Percentiles rank a stretch among this genome's conserved stretches.
Conservation (phyloP, 148 eudicot genomes). For the Pharnaceum exiguum region DNA sequence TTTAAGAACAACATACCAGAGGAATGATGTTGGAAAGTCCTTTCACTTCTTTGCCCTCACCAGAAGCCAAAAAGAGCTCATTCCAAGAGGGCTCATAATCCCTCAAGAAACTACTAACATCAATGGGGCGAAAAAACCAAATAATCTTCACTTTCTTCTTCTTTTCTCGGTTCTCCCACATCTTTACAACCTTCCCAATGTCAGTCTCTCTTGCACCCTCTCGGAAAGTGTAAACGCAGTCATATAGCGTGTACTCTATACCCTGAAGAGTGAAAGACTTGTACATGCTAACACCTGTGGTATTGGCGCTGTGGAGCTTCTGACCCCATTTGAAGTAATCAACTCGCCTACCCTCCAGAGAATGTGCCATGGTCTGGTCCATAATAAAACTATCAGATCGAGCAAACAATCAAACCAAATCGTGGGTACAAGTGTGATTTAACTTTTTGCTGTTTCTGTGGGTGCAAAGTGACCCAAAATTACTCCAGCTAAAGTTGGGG, state of each 20-base stretch:
- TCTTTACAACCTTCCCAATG: slow-evolving; percentile 53
- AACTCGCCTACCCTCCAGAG: background rate
- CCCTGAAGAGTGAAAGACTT: slow-evolving; percentile 46
- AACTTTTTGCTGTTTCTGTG: no score
- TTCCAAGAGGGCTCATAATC: slow-evolving; percentile 37
- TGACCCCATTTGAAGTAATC: slow-evolving; percentile 18
- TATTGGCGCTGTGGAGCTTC: background rate
- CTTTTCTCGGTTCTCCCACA: slow-evolving; percentile 33
- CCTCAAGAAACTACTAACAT: slow-evolving; percentile 27
- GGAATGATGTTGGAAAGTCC: slow-evolving; percentile 41
- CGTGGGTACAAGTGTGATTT: no score
- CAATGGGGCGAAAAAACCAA: slow-evolving; percentile 63
- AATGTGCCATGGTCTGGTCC: background rate
- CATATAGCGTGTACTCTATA: slow-evolving; percentile 38
- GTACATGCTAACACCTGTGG: slow-evolving; percentile 11
- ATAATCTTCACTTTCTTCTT: slow-evolving; percentile 36
- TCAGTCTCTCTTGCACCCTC: slow-evolving; percentile 31
- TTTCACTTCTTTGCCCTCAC: slow-evolving; percentile 47
- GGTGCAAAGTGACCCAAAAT: no score
- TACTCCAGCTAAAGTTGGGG: no score
- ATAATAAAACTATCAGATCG: no score
- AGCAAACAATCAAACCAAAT: no score
- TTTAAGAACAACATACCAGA: slow-evolving; percentile 47
- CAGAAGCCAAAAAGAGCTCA: slow-evolving; percentile 67
- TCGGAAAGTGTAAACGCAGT: slow-evolving; percentile 36